Conservation (phyloP, 1,284 basidiomycete genomes). For the Waitea zeae region DNA sequence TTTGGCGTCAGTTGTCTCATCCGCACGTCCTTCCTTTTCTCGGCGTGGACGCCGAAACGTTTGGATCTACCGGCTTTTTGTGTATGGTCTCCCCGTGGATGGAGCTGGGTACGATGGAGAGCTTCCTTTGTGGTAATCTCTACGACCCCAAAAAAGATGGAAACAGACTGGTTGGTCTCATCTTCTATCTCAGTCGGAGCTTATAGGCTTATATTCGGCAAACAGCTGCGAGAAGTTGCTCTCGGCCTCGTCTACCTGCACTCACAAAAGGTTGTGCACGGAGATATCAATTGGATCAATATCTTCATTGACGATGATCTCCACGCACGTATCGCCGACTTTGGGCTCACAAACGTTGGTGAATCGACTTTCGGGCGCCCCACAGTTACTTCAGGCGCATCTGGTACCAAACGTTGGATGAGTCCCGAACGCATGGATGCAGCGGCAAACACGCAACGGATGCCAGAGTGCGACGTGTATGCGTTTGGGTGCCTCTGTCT, state of each 20-base stretch:
- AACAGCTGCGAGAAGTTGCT: background rate
- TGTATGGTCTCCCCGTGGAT: conserved; percentile 3
- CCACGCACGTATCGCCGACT: conserved; percentile 1
- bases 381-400: background rate
- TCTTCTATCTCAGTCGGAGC: background rate
- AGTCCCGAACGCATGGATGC: background rate
- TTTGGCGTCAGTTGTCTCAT: conserved; percentile 3
- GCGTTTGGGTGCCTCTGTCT: conserved; percentile 1
- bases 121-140: background rate
- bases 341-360: background rate
- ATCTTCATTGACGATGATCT: background rate
- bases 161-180: background rate
- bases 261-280: conserved; percentile 1
- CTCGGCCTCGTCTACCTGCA: conserved; percentile 1
- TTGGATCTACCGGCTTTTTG: background rate
- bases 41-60: conserved; percentile 1
- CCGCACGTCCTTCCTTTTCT: conserved; percentile 2
- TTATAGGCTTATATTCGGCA: background rate
- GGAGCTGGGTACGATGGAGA: background rate
- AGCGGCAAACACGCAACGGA: background rate
- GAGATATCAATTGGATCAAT: conserved; percentile 1
- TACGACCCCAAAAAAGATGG: background rate
- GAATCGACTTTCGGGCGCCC: background rate
- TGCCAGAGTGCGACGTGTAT: background rate
- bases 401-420: background rate